Conservation (phyloP, 164 flowering plant genomes). For the Magnolia sinica region DNA sequence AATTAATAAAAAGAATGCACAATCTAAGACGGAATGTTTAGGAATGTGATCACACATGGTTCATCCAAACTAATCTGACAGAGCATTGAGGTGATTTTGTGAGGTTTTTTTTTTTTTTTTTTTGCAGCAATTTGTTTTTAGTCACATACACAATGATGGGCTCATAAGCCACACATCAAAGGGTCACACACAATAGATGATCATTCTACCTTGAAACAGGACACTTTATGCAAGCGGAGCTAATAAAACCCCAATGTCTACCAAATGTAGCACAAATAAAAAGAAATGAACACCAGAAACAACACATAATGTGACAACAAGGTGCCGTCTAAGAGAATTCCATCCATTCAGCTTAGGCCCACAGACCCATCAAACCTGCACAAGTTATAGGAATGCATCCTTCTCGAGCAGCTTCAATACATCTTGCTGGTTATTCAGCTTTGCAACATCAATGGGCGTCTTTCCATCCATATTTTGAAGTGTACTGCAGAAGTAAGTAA, state of each 20-base stretch:
- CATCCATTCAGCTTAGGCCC: neutral
- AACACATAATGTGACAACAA: neutral
- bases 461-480: constrained; percentile 94
- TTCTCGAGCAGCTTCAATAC: constrained; percentile 89
- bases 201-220: neutral
- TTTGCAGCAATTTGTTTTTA: neutral
- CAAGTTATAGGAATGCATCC: constrained; percentile 72
- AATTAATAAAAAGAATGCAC: too few relatives aligned
- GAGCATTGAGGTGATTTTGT: neutral
- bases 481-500: constrained; percentile 49
- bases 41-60: neutral
- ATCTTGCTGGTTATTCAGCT: constrained; percentile 83
- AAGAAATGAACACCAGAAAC: neutral
- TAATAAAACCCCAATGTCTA: neutral
- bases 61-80: neutral
- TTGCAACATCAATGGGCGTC: constrained; percentile 94
- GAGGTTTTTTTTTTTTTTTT: neutral
- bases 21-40: neutral
- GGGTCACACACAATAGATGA: neutral
- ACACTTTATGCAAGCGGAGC: neutral
- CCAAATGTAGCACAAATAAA: neutral
- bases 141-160: neutral
- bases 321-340: neutral
- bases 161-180: neutral
- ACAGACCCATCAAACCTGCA: neutral